Percentiles rank a stretch among this genome's conserved stretches.
Evolutionary conservation across 371 early-diverging fungal species (phyloP).

Genomic region (Hamiltosporidium magnivora): DNA sequence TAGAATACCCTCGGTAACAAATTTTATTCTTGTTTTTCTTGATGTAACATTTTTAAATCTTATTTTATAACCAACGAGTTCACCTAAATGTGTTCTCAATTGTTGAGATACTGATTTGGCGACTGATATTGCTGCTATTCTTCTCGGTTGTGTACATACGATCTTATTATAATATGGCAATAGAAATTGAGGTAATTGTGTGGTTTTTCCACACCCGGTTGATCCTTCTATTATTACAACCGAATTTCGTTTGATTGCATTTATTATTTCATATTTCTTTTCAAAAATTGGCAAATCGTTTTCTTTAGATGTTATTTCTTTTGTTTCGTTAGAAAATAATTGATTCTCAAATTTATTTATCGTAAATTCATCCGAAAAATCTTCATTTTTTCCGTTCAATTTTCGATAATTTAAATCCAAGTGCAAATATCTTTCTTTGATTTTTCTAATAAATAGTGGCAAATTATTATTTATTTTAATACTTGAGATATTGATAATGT

Average conservation of each 20-base stretch:
- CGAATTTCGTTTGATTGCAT: conserved; percentile 65
- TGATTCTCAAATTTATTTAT: too few species aligned
- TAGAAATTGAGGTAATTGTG: conserved; percentile 87
- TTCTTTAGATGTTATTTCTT: too few species aligned
- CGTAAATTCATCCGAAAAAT: too few species aligned
- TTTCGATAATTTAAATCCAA: too few species aligned
- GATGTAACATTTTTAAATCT: conserved; percentile 71
- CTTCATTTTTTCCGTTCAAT: too few species aligned
- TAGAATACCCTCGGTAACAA: conserved; percentile 96
- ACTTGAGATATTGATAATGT: too few species aligned
- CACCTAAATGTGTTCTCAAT: conserved; percentile 60
- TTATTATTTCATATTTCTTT: neutral
- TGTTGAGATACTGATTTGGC: conserved; percentile 80
- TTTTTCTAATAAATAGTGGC: too few species aligned
- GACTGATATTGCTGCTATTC: conserved; percentile 94
- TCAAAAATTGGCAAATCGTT: neutral
- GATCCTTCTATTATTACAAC: conserved; percentile 82
- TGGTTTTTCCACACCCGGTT: conserved; percentile 91
- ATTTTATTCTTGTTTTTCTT: conserved; percentile 71
- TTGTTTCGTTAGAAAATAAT: too few species aligned
- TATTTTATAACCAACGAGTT: conserved; percentile 61
- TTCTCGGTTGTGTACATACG: conserved; percentile 92
- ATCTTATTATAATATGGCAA: conserved; percentile 83
- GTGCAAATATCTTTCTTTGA: too few species aligned
- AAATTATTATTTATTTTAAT: too few species aligned